Evolutionary conservation across 2,329 filamentous ascomycete genomes (phyloP).

Genomic region (Aspergillus ustus): DNA sequence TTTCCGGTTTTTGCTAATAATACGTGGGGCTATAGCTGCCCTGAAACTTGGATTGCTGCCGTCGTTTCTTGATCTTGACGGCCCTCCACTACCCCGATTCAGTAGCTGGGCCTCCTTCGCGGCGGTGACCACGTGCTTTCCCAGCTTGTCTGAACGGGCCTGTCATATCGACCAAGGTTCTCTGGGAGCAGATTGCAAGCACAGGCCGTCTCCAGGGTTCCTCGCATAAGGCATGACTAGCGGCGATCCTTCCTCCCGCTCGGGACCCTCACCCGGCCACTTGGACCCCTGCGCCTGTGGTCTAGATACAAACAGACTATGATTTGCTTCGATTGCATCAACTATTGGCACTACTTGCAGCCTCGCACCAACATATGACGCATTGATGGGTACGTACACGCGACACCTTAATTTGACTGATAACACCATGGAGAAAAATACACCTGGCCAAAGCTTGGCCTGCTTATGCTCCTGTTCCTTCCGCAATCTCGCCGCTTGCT

Average conservation of each 20-base stretch:
- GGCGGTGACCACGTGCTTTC: background rate
- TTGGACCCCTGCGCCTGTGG: background rate
- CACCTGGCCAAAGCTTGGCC: background rate
- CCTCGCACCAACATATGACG: background rate
- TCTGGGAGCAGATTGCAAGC: background rate
- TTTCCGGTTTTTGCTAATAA: background rate
- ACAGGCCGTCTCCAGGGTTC: background rate
- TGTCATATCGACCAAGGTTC: background rate
- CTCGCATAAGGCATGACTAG: background rate
- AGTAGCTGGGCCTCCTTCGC: background rate
- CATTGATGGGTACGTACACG: background rate
- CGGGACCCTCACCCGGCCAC: background rate
- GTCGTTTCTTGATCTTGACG: background rate
- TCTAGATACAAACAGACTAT: background rate
- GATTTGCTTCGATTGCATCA: background rate
- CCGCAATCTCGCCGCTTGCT: conserved; percentile 1
- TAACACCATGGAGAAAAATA: background rate
- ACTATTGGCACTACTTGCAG: background rate
- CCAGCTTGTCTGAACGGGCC: background rate
- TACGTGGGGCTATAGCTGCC: background rate
- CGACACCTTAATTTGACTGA: background rate
- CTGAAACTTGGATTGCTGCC: background rate
- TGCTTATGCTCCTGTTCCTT: background rate
- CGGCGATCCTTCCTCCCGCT: background rate
- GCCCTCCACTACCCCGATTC: background rate